phyloP scores from a whole-genome alignment of 805 yeast genomes.

The Metschnikowia drakensbergensis region DNA sequence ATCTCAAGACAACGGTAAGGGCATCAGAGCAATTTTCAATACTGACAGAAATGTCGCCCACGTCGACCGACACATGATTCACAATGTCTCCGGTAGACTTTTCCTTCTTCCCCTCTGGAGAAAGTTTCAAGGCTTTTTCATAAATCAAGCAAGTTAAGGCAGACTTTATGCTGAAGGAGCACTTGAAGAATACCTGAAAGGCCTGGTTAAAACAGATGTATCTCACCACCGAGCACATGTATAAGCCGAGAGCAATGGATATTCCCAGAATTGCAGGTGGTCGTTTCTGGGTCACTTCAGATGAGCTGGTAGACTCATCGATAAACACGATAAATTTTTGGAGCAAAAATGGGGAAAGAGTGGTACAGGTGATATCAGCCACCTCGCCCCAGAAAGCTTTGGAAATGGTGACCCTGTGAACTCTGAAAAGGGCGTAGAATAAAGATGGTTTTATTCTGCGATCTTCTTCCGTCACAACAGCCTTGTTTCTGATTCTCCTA shows the following conservation, averaged over 20 bases:
- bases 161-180: conserved; percentile 27
- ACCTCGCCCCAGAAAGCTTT: conserved; percentile 18
- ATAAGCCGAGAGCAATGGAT: conserved; percentile 77
- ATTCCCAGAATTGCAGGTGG: conserved; percentile 55
- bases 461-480: conserved; percentile 12
- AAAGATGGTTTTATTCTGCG: conserved; percentile 21
- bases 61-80: conserved; percentile 76
- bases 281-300: neutral
- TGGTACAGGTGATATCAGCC: conserved; percentile 21
- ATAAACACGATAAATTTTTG: conserved; percentile 28
- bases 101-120: conserved; percentile 58
- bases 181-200: conserved; percentile 14
- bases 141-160: conserved; percentile 66
- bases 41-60: conserved; percentile 50
- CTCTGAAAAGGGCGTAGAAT: conserved; percentile 16
- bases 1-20: conserved; percentile 43
- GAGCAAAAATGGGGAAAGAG: conserved; percentile 29
- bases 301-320: conserved; percentile 8
- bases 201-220: conserved; percentile 20
- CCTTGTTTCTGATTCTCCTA: conserved; percentile 9
- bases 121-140: conserved; percentile 64
- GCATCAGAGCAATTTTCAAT: conserved; percentile 55
- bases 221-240: conserved; percentile 21
- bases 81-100: conserved; percentile 75
- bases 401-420: conserved; percentile 10